These are phyloP conservation scores for Tylopilus orsonianus DNA, from an alignment of 1,284 basidiomycete genomes.

Conservation along the genomic window DNA sequence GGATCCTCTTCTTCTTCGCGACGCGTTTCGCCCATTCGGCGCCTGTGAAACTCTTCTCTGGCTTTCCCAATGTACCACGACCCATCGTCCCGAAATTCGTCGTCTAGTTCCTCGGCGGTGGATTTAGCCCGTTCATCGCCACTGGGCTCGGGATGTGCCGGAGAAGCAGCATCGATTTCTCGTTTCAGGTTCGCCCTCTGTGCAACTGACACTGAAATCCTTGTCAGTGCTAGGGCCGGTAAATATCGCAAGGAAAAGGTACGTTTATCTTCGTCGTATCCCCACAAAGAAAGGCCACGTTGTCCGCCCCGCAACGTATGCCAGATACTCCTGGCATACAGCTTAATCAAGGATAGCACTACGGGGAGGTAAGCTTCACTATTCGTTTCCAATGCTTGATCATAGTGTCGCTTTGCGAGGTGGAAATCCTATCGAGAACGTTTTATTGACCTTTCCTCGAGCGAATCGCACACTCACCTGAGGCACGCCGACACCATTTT, in stretches of 20 bases:
- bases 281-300: conserved; percentile 65
- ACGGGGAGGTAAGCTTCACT: conserved; percentile 89
- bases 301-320: conserved; percentile 71
- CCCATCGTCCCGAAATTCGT: conserved; percentile 48
- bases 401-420: conserved; percentile 96
- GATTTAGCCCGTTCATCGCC: conserved; percentile 28
- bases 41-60: conserved; percentile 66
- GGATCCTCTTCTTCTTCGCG: conserved; percentile 64
- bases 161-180: conserved; percentile 29
- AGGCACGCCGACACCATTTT: conserved; percentile 90
- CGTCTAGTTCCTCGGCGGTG: conserved; percentile 22
- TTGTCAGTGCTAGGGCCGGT: conserved; percentile 9
- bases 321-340: conserved; percentile 86
- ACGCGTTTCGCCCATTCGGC: conserved; percentile 43
- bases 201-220: conserved; percentile 25
- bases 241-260: background rate
- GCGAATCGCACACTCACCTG: conserved; percentile 48
- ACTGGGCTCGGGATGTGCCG: conserved; percentile 17
- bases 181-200: conserved; percentile 23
- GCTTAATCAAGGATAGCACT: conserved; percentile 74
- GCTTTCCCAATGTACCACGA: conserved; percentile 81
- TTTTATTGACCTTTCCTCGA: background rate
- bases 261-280: conserved; percentile 49
- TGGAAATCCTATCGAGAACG: conserved; percentile 78
- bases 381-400: conserved; percentile 85